These are phyloP conservation scores for Thielaviopsis ethacetica DNA, from an alignment of 2,329 filamentous ascomycete genomes.

Conservation along the genomic window DNA sequence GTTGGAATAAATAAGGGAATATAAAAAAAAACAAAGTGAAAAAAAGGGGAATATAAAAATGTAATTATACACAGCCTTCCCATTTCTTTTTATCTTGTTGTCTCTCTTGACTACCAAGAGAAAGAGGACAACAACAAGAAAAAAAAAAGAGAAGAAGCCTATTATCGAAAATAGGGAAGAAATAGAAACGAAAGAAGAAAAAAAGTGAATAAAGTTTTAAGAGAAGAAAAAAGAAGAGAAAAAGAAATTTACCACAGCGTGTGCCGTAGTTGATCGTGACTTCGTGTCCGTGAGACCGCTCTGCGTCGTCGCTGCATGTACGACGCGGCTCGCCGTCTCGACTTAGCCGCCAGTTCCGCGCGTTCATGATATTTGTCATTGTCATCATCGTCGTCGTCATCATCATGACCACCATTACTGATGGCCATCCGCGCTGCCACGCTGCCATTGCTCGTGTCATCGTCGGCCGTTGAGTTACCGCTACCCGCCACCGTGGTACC, in stretches of 20 bases:
- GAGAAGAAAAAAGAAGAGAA: background rate
- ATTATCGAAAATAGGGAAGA: constrained; percentile 8
- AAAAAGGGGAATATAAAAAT: constrained; percentile 7
- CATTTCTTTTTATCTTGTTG: too few relatives aligned
- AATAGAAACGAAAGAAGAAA: constrained; percentile 10
- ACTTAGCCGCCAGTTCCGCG: background rate
- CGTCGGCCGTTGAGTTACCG: constrained; percentile 1
- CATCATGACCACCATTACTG: too few relatives aligned
- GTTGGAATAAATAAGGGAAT: background rate
- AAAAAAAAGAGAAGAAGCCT: background rate
- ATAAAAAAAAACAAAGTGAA: constrained; percentile 4
- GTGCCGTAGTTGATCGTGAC: background rate
- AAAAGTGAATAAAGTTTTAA: background rate
- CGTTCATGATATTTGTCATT: background rate
- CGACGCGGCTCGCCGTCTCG: background rate
- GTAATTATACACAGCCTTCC: too few relatives aligned
- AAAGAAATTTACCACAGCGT: background rate
- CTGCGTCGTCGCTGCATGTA: background rate
- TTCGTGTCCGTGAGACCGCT: background rate
- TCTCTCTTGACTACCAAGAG: too few relatives aligned
- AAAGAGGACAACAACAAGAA: too few relatives aligned
- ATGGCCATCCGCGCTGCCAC: background rate
- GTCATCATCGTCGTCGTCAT: background rate
- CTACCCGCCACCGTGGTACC: constrained; percentile 2
- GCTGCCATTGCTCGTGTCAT: background rate